Conservation (phyloP, 108 stramenopile genomes). For the Parietichytrium sp. region DNA sequence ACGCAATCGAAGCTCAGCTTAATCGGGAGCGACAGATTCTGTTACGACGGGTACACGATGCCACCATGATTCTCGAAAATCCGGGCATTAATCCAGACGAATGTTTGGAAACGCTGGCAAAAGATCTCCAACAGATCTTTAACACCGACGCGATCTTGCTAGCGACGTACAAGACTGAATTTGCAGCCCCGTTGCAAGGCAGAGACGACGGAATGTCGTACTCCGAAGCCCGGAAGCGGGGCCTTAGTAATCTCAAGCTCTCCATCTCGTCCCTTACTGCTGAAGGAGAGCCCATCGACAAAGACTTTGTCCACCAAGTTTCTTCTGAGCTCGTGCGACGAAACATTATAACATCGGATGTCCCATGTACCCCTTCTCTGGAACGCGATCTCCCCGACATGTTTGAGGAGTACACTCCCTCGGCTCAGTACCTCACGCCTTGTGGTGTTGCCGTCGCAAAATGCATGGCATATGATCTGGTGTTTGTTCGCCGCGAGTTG, state of each 20-base stretch:
- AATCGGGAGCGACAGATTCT: neutral
- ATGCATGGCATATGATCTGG: neutral
- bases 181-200: too few relatives aligned
- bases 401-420: neutral
- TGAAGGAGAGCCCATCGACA: neutral
- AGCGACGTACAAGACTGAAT: slow-evolving; percentile 6
- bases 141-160: slow-evolving; percentile 18
- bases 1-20: neutral
- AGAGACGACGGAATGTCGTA: too few relatives aligned
- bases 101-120: neutral
- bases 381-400: neutral
- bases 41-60: neutral
- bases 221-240: too few relatives aligned
- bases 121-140: neutral
- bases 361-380: neutral
- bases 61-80: neutral
- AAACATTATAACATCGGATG: too few relatives aligned
- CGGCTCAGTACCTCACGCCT: neutral
- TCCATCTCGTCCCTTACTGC: too few relatives aligned
- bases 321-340: neutral
- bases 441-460: neutral
- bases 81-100: too few relatives aligned
- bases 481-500: neutral
- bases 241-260: too few relatives aligned
- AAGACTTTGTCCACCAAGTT: neutral